A percentile compares a stretch with the other conserved stretches of the same genome.
phyloP scores from a whole-genome alignment of 176 grass and related monocot species.

The Leersia perrieri region DNA sequence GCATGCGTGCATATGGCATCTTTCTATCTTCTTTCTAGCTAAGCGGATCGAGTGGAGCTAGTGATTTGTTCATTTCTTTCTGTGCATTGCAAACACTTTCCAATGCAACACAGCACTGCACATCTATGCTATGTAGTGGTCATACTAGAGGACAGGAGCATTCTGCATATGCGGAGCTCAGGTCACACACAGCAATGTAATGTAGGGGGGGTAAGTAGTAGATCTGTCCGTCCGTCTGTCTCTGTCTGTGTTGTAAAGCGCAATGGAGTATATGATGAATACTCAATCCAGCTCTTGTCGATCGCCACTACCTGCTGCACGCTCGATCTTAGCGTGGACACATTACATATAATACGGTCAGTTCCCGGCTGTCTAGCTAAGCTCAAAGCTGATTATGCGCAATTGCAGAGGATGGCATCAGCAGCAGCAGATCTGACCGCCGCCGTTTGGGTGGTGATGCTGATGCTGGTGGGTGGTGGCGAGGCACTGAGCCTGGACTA shows the following conservation, averaged over 20 bases:
- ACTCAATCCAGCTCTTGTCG: background rate
- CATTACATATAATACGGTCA: no score
- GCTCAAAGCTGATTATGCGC: no score
- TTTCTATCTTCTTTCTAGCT: background rate
- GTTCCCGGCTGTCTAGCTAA: no score
- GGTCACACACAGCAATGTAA: no score
- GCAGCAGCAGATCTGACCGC: no score
- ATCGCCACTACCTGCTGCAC: background rate
- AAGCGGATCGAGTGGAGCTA: background rate
- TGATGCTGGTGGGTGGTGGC: slow-evolving; percentile 1
- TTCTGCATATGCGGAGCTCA: no score
- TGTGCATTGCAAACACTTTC: background rate
- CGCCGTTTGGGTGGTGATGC: background rate
- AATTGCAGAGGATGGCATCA: background rate
- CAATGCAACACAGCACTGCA: background rate
- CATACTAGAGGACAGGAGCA: no score
- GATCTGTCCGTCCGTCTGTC: background rate
- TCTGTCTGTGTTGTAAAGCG: background rate
- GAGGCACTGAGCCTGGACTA: slow-evolving; percentile 65
- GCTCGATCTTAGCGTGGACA: no score
- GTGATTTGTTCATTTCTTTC: background rate
- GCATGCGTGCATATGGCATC: background rate
- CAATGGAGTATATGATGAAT: background rate
- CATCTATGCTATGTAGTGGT: background rate
- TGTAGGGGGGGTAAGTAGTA: no score